Evolutionary conservation across 2,329 filamentous ascomycete species (phyloP), one percentile per base, ranked within the genome.

Genomic region (Diaporthe vaccinii): DNA sequence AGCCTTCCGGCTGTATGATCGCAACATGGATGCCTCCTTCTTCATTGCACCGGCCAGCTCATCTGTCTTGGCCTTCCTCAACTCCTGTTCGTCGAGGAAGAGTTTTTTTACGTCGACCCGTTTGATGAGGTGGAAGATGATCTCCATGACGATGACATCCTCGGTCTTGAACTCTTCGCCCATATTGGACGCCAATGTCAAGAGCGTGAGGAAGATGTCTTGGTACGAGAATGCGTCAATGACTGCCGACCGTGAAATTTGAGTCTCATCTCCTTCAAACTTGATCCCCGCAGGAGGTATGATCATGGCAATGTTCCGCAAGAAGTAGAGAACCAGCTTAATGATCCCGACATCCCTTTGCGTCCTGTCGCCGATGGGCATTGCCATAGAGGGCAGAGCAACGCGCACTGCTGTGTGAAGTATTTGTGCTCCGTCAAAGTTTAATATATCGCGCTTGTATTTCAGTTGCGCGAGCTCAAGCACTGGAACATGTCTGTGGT

Each of bases 111-210:
- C 89, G 82, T 98, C 93, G 20, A 98, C 92, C 28, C 96, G 94
- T 83, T 98, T 98, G 75, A 98, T 90, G 1, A 99, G 84, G 79
- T 98, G 95, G 84, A 98, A 99, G 39, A 99, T 85, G 53, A 96
- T 94, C 82, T 99, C 97, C 85, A 99, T 91, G 31, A 98, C 84
- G n/a, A 95, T 89, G 2, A 96, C 92, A 81, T 98, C 96, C 79
- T 98, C 95, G 22, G 92, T 92, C 76, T 93, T 92, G 83, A 98
- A 99, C 79, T 98, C 96, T 55, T 98, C 95, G 46, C 94, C 95
- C 87, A 98, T 96, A 77, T 96, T 97, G 2, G 96, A 98, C 17
- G 95, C 94, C 65, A 99, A 87, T 0, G 95, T 98, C 71, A 98
- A 86, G 31, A 99, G 85, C 3, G 97, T 89, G 72, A 95, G 91